Base-by-base conservation (phyloP, 495 filamentous ascomycete genomes). In the Penicillium flavigenum region DNA sequence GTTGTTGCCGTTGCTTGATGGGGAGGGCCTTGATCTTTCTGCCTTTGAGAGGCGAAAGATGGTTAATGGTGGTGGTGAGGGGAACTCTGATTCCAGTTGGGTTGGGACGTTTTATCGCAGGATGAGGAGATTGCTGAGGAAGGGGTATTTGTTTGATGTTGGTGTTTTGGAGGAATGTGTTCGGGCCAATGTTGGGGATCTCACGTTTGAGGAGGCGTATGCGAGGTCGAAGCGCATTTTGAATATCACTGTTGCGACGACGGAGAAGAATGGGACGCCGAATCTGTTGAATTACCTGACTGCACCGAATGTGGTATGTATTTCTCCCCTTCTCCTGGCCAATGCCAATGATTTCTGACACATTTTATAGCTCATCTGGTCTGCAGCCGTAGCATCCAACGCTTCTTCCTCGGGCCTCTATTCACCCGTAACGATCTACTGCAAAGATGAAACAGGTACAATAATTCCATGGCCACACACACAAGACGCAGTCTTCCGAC, bases 121-220 rank as follows among this genome's bases (percentile, higher is more conserved):
- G 46, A 60, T 89, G 16, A 75, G 70, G 47, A 79, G 91, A 50
- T 91, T 91, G 55, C 65, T 86, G 47, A 73, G 72, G 34, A 86
- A 90, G 58, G 93, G 93, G 2, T 87, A 95, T 65, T 89, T 96
- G 61, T 79, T 96, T 41, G 91, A 97, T 71, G 83, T 88, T 3
- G 83, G 81, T 47, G 83, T 95, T 20, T 72, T 98, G 44, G 92
- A 96, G 66, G 85, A 93, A 51, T 94, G 90, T 64, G 89, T 96
- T 2, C 80, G 88, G 27, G 83, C 85, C 11, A 96, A 96, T 63
- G 84, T 96, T 4, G 92, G 91, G 8, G 89, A 96, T 62, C 66
- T 96, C 20, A 98, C 92, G 0, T 98, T 98, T 62, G 90, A 96
- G 74, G 93, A 97, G 70, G 93, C 93, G 2, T 96, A 93, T 67